A percentile compares a stretch with the other conserved stretches of the same genome.
Conservation (phyloP, 139 green algal species). For the Micractinium conductrix region DNA sequence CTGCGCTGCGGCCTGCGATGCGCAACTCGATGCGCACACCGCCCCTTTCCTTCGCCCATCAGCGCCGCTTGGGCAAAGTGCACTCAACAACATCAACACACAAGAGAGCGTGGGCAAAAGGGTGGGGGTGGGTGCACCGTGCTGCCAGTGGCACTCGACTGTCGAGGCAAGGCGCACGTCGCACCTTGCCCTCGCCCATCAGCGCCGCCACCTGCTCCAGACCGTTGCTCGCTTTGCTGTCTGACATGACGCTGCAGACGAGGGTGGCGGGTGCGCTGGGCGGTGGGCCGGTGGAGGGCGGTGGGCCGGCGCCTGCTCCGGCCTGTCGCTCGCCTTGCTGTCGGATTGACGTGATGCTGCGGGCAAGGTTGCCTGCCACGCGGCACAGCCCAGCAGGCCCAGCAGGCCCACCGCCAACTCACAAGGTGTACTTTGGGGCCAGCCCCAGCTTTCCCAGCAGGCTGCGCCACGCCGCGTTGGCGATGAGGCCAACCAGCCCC, state of each 20-base stretch:
- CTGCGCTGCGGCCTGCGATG: background rate
- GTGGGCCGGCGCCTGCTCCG: background rate
- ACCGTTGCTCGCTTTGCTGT: background rate
- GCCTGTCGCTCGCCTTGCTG: background rate
- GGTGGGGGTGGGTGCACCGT: background rate
- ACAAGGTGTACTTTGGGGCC: conserved; percentile 15
- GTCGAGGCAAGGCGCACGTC: conserved; percentile 7
- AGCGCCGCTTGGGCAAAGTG: background rate
- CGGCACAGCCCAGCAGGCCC: background rate
- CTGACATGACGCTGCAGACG: conserved; percentile 18
- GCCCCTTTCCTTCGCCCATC: conserved; percentile 16
- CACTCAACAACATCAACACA: background rate
- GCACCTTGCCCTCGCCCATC: conserved; percentile 22
- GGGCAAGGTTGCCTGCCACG: background rate
- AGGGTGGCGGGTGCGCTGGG: background rate
- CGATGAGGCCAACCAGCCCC: conserved; percentile 10
- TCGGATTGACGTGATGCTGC: background rate
- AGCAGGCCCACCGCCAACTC: background rate
- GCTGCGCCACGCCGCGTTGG: background rate
- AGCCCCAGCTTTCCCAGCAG: conserved; percentile 23
- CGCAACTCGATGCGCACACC: conserved; percentile 1
- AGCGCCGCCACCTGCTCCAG: conserved; percentile 16
- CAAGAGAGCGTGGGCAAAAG: background rate
- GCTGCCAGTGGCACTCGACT: background rate
- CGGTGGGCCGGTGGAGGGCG: background rate